Evolutionary conservation across 495 filamentous ascomycete species (phyloP).

Genomic region (Penicillium samsonianum): DNA sequence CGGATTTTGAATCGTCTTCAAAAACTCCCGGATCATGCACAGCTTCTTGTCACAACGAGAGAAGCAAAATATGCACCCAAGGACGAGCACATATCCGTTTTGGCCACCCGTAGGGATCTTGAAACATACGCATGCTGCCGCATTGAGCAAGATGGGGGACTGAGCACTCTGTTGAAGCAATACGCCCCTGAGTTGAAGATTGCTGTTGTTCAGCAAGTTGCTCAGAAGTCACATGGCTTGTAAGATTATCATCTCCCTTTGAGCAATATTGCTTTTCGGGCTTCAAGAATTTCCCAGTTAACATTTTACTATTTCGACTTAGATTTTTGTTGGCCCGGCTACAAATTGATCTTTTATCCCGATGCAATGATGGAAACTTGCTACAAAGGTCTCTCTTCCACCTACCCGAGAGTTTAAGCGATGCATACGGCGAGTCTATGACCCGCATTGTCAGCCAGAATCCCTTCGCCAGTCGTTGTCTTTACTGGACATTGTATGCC

Average conservation of each 20-base stretch:
- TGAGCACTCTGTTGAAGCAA: slow-evolving; percentile 16
- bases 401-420: slow-evolving; percentile 34
- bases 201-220: slow-evolving; percentile 22
- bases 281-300: neutral
- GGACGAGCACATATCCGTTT: slow-evolving; percentile 14
- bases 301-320: neutral
- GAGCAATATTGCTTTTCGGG: too few species aligned
- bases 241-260: slow-evolving; percentile 12
- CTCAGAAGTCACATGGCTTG: slow-evolving; percentile 32
- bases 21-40: slow-evolving; percentile 38
- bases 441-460: slow-evolving; percentile 31
- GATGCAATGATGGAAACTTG: slow-evolving; percentile 24
- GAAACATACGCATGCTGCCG: slow-evolving; percentile 22
- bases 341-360: slow-evolving; percentile 32
- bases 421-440: slow-evolving; percentile 40
- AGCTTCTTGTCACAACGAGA: slow-evolving; percentile 36
- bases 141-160: slow-evolving; percentile 13
- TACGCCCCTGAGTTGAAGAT: slow-evolving; percentile 19
- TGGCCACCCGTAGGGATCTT: slow-evolving; percentile 25
- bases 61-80: slow-evolving; percentile 20
- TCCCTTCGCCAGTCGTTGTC: slow-evolving; percentile 20
- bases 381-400: slow-evolving; percentile 31
- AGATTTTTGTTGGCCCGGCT: slow-evolving; percentile 38
- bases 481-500: slow-evolving; percentile 38
- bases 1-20: slow-evolving; percentile 35